These are phyloP conservation scores for Arachis hypogaea DNA, from an alignment of 306 rosid species.

Conservation along the genomic window DNA sequence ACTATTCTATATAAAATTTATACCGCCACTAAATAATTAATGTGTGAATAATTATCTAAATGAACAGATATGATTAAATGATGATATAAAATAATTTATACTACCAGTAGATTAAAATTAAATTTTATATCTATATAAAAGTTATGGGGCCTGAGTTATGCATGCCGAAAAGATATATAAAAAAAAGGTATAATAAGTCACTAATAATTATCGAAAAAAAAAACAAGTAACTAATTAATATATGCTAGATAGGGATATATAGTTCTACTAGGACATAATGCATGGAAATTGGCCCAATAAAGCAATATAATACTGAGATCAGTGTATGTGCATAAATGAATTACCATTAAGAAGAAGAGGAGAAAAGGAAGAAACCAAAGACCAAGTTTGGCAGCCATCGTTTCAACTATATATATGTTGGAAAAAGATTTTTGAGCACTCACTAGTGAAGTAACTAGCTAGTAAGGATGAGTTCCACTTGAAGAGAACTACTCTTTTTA, in stretches of 20 bases:
- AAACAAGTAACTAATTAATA: too few relatives aligned
- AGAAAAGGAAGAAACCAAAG: constrained; percentile 23
- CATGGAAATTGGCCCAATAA: neutral
- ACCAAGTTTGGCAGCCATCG: constrained; percentile 35
- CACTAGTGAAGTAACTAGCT: neutral
- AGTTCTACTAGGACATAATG: neutral
- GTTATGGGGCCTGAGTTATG: too few relatives aligned
- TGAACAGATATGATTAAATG: too few relatives aligned
- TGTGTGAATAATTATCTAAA: too few relatives aligned
- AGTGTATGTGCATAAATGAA: neutral
- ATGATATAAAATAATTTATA: too few relatives aligned
- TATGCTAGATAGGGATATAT: neutral
- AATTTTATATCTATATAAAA: too few relatives aligned
- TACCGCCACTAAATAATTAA: too few relatives aligned
- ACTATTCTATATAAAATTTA: too few relatives aligned
- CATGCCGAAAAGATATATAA: too few relatives aligned
- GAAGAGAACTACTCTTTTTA: constrained; percentile 30
- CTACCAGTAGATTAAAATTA: too few relatives aligned
- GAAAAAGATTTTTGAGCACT: neutral
- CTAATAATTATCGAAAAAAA: too few relatives aligned
- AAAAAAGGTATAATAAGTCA: too few relatives aligned
- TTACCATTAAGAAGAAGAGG: constrained; percentile 43
- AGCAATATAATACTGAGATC: neutral
- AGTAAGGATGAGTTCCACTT: neutral
- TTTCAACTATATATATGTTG: neutral